A percentile compares a stretch with the other conserved stretches of the same genome.
These are phyloP conservation scores for Saraca asoca DNA, from an alignment of 331 rosid species.

Conservation along the genomic window DNA sequence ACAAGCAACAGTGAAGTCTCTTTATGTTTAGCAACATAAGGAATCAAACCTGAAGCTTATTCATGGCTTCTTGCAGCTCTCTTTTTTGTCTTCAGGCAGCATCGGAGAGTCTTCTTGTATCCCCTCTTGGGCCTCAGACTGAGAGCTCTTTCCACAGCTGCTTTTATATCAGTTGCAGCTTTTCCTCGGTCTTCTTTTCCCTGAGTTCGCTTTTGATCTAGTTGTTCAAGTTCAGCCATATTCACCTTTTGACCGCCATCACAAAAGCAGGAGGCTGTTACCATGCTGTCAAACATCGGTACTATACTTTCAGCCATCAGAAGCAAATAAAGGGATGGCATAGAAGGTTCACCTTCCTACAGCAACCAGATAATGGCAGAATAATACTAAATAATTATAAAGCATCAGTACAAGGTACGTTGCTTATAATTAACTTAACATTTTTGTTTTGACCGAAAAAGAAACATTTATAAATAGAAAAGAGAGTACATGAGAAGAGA, in stretches of 20 bases:
- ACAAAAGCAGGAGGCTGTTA: constrained; percentile 8
- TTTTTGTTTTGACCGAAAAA: too few species aligned
- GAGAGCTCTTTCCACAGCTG: constrained; percentile 82
- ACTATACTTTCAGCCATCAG: constrained; percentile 15
- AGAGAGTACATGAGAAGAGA: too few species aligned
- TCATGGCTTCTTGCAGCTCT: constrained; percentile 76
- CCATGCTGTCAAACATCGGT: constrained; percentile 10
- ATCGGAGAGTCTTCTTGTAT: constrained; percentile 62
- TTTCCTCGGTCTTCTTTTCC: constrained; percentile 84
- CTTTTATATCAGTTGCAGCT: constrained; percentile 79
- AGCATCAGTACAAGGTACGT: neutral
- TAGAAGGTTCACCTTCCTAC: constrained; percentile 12
- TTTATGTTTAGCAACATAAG: too few species aligned
- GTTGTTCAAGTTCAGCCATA: constrained; percentile 67
- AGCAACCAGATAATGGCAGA: neutral
- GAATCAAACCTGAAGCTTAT: constrained; percentile 81
- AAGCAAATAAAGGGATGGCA: constrained; percentile 6
- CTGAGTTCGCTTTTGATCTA: constrained; percentile 76
- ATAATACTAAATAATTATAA: neutral
- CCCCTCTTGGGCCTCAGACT: constrained; percentile 81
- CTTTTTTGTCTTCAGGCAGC: constrained; percentile 65
- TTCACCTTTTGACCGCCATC: constrained; percentile 57
- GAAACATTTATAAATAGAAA: too few species aligned
- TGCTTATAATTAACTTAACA: neutral
- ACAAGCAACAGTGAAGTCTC: too few species aligned